Percentiles rank a stretch among this genome's conserved stretches.
Conservation (phyloP, 2,329 filamentous ascomycete species). For the Talaromyces sp. region DNA sequence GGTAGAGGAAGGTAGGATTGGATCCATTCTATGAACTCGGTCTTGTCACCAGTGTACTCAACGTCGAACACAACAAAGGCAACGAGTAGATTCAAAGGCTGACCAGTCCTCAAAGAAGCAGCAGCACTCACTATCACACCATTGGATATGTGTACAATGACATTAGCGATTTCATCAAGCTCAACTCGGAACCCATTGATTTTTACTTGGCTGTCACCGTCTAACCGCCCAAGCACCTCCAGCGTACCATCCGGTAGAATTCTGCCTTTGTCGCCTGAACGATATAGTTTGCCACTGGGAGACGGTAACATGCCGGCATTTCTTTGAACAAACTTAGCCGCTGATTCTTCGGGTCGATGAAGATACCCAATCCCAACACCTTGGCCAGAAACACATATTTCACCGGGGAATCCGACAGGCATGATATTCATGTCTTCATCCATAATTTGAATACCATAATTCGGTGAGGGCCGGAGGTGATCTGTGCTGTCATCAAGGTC, state of each 20-base stretch:
- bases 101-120: neutral
- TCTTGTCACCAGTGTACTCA: neutral
- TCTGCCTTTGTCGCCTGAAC: conserved; percentile 30
- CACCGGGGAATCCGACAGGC: conserved; percentile 38
- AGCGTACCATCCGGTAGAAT: conserved; percentile 26
- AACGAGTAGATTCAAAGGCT: neutral
- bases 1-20: conserved; percentile 25
- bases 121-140: neutral
- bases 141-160: conserved; percentile 25
- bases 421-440: conserved; percentile 37
- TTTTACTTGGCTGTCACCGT: conserved; percentile 31
- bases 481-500: neutral
- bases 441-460: conserved; percentile 39
- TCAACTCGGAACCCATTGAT: conserved; percentile 43
- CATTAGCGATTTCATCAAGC: conserved; percentile 44
- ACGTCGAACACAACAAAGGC: neutral
- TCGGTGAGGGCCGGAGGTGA: conserved; percentile 27
- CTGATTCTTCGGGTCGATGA: conserved; percentile 11
- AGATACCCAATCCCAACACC: conserved; percentile 23
- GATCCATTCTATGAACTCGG: neutral
- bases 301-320: neutral
- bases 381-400: conserved; percentile 35
- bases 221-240: conserved; percentile 26
- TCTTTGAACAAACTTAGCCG: neutral
- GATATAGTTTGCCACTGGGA: conserved; percentile 27